A percentile compares a stretch with the other conserved stretches of the same genome.
phyloP scores from a whole-genome alignment of 495 filamentous ascomycete species.

The Tuber microsphaerosporum region DNA sequence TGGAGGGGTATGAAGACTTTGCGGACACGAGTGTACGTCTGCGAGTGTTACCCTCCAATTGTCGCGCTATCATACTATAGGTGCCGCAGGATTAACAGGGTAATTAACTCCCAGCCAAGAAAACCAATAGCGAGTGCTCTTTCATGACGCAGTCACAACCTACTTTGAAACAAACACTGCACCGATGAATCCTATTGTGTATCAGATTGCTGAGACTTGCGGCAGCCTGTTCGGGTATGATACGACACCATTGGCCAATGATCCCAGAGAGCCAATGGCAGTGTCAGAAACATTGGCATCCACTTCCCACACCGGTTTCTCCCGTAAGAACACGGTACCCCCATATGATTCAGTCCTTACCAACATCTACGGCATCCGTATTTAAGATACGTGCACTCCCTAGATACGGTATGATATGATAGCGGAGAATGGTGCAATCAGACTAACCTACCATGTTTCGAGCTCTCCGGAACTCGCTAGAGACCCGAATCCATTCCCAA shows the following conservation, averaged over 20 bases:
- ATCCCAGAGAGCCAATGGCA: background rate
- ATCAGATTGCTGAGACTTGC: background rate
- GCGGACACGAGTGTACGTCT: no score
- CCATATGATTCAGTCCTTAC: background rate
- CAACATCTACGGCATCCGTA: background rate
- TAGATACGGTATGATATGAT: no score
- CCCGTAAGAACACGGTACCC: background rate
- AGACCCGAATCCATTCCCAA: background rate
- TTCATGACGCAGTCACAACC: background rate
- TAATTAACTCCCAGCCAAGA: background rate
- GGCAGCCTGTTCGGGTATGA: background rate
- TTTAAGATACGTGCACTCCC: no score
- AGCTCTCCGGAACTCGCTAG: background rate
- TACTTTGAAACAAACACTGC: background rate
- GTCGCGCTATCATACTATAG: no score
- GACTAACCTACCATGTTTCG: background rate
- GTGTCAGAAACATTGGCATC: background rate
- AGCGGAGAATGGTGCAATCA: background rate
- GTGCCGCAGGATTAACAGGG: no score
- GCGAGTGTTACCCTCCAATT: no score
- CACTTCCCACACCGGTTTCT: background rate
- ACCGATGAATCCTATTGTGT: background rate
- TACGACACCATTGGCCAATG: background rate
- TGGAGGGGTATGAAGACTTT: no score
- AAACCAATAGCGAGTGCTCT: background rate